Evolutionary conservation across 306 rosid species (phyloP).

Genomic region (Quercus gilva): DNA sequence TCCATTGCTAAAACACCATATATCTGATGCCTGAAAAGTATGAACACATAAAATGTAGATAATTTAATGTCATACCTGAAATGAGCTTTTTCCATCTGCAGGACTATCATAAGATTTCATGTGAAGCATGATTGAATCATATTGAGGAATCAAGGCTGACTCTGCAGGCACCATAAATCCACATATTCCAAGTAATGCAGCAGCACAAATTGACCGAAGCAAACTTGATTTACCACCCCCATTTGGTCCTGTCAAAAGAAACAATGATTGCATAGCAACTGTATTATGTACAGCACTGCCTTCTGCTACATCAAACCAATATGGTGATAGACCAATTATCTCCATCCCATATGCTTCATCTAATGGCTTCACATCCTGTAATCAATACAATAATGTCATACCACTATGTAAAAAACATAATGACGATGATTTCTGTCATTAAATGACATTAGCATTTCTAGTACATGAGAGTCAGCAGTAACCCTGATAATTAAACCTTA

Average conservation of each 20-base stretch:
- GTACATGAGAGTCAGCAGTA: neutral
- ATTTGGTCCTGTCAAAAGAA: conserved; percentile 96
- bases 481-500: neutral
- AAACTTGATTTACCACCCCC: conserved; percentile 98
- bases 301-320: conserved; percentile 79
- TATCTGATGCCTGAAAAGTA: neutral
- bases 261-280: conserved; percentile 82
- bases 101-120: conserved; percentile 98
- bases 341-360: conserved; percentile 51
- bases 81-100: conserved; percentile 94
- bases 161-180: conserved; percentile 95
- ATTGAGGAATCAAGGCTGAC: conserved; percentile 78
- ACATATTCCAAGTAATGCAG: conserved; percentile 85
- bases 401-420: neutral
- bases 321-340: conserved; percentile 78
- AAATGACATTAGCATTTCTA: neutral
- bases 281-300: conserved; percentile 82
- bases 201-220: conserved; percentile 91
- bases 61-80: conserved; percentile 58
- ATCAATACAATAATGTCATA: conserved; percentile 21
- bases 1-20: neutral
- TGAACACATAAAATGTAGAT: conserved; percentile 12
- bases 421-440: neutral
- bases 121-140: conserved; percentile 85
- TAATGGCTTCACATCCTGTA: conserved; percentile 48